phyloP scores from a whole-genome alignment of 2,329 filamentous ascomycete species.

The Colletotrichum ledebouriae region DNA sequence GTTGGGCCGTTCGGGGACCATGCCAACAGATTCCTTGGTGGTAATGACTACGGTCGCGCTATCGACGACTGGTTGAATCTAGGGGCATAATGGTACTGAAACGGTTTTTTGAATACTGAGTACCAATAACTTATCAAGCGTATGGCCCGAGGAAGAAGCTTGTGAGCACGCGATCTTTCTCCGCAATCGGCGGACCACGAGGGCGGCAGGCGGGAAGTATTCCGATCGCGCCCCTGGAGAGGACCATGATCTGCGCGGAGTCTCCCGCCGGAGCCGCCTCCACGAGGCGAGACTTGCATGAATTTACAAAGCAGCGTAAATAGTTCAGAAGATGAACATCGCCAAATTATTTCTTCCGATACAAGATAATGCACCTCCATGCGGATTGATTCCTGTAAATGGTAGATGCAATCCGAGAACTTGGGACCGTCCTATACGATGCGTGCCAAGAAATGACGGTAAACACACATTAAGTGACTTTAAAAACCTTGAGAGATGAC shows the following conservation, averaged over 20 bases:
- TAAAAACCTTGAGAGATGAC: not conserved
- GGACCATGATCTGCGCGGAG: no score
- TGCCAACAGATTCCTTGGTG: constrained; percentile 51
- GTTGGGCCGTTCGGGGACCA: constrained; percentile 43
- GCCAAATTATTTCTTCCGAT: not conserved
- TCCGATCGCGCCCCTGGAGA: no score
- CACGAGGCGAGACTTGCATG: no score
- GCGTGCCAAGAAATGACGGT: constrained; percentile 16
- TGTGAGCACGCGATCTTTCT: no score
- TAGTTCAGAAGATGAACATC: no score
- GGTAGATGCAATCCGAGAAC: constrained; percentile 6
- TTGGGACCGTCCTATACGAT: constrained; percentile 7
- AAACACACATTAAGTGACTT: not conserved
- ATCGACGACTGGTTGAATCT: constrained; percentile 52
- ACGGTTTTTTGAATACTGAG: no score
- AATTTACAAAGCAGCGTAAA: no score
- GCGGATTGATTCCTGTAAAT: not conserved
- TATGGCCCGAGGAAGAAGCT: not conserved
- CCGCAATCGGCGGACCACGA: not conserved
- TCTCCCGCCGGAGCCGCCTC: no score
- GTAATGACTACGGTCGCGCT: constrained; percentile 52
- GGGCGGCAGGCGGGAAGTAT: no score
- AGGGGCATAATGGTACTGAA: not conserved
- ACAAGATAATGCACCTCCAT: constrained; percentile 4
- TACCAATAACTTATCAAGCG: no score